Evolutionary conservation across 176 grass and related monocot species (phyloP).

Genomic region (Carex cristatella): DNA sequence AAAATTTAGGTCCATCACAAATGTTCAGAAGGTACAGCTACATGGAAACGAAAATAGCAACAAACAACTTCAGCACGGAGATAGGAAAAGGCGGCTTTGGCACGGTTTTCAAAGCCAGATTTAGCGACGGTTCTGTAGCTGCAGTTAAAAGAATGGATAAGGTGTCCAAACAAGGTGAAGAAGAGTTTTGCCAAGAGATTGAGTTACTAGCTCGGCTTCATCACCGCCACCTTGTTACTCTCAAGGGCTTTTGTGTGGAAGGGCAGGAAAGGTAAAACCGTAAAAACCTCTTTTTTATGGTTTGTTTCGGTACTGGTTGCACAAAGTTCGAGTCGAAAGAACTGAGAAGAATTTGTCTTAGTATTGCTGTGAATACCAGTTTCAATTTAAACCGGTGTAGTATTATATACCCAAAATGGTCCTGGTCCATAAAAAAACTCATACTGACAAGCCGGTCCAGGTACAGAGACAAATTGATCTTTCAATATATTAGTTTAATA

Average conservation of each 20-base stretch:
- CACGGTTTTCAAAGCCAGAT: conserved; percentile 82
- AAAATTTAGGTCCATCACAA: conserved; percentile 69
- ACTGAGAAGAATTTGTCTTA: not conserved
- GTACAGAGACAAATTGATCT: not conserved
- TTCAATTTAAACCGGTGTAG: not conserved
- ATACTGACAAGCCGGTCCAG: not conserved
- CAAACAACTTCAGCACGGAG: conserved; percentile 65
- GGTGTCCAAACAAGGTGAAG: conserved; percentile 86
- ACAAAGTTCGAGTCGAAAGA: not conserved
- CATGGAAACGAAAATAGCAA: conserved; percentile 67
- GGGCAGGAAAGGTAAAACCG: conserved; percentile 71
- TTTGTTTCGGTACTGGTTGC: not conserved
- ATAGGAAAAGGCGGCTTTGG: conserved; percentile 98
- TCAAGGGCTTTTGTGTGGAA: conserved; percentile 88
- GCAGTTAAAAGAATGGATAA: conserved; percentile 97
- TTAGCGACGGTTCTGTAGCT: conserved; percentile 58
- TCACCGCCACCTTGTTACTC: conserved; percentile 90
- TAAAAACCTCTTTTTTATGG: not conserved
- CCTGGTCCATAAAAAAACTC: not conserved
- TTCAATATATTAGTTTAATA: not conserved
- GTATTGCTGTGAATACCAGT: not conserved
- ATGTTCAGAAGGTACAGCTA: conserved; percentile 84
- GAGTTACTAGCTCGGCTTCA: conserved; percentile 92
- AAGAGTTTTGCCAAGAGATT: conserved; percentile 94
- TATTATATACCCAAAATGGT: not conserved